These are phyloP conservation scores for Micractinium conductrix DNA, from an alignment of 139 green algal species.

Conservation along the genomic window DNA sequence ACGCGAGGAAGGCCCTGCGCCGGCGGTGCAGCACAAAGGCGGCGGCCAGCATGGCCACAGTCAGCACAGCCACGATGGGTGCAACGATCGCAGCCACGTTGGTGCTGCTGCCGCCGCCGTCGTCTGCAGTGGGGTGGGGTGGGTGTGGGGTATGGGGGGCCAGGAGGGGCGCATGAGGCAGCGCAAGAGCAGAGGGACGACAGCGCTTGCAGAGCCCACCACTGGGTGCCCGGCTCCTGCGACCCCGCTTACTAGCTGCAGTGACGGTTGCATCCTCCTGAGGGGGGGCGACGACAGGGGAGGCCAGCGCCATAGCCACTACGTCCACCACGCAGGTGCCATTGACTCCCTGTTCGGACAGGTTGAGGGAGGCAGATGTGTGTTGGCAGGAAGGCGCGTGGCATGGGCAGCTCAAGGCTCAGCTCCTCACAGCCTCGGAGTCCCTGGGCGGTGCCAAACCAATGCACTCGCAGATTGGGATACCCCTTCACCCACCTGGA, in stretches of 20 bases:
- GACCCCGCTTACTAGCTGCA: not conserved
- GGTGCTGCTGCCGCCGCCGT: not conserved
- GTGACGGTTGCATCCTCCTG: not conserved
- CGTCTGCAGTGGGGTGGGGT: not conserved
- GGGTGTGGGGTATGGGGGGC: no score
- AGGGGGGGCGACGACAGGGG: not conserved
- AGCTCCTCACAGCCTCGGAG: not conserved
- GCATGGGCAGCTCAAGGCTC: not conserved
- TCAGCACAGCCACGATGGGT: constrained; percentile 20
- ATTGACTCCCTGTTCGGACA: not conserved
- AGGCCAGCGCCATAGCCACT: constrained; percentile 17
- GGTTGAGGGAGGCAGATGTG: not conserved
- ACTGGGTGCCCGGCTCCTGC: not conserved
- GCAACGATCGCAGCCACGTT: constrained; percentile 41
- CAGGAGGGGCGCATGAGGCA: not conserved
- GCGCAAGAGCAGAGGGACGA: not conserved
- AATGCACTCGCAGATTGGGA: not conserved
- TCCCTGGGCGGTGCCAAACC: not conserved
- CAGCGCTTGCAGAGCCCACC: no score
- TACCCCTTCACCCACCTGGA: not conserved
- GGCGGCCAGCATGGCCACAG: constrained; percentile 6
- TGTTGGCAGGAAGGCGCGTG: not conserved
- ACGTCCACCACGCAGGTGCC: constrained; percentile 37
- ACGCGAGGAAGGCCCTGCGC: constrained; percentile 2
- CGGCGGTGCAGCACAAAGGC: constrained; percentile 10